Base-by-base conservation (phyloP, 805 yeast species). In the Saturnispora galanensis region DNA sequence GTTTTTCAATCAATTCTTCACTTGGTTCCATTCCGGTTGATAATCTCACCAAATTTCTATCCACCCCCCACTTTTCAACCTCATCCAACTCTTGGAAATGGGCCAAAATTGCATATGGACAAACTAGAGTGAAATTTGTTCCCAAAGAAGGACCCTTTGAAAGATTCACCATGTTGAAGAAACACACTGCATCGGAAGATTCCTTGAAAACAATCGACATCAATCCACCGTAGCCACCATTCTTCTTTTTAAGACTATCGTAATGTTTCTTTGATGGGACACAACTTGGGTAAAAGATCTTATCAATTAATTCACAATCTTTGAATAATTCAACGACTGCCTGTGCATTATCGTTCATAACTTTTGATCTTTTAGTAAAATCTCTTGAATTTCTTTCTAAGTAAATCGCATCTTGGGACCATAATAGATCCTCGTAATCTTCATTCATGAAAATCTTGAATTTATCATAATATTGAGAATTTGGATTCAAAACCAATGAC, bases 351-450 rank as follows among this genome's bases (percentile, higher is more conserved):
- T 62, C 59, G 59, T 84, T 80, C 49, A 80, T 72, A 62, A 64
- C 68, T 36, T 57, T 50, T 3, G 77, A 81, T 56, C 97, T 71
- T 17, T 66, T 65, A 30, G 74, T 78, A 58, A 86, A 89, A 63
- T 93, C 97, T 49, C 97, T 76, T 4, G 96, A 86, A 67, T 93
- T 93, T 58, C 96, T 73, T 63, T 93, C 98, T 56, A 93, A 65
- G 57, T 82, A 81, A 44, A 93, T 77, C 1, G 96, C 96, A 64
- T 93, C 98, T 64, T 90, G 96, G 30, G 81, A 85, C 97, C 97
- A 93, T 52, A 85, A 73, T 6, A 71, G 63, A 56, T 90, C 97
- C 53, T 79, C 85, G 59, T 74, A 86, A 38, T 71, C 70, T 8
- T 68, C 66, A 45, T 71, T 55, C 52, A 79, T 68, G 52, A 71